Evolutionary conservation across 1,284 basidiomycete species (phyloP).

Genomic region (Trichosporon inkin): DNA sequence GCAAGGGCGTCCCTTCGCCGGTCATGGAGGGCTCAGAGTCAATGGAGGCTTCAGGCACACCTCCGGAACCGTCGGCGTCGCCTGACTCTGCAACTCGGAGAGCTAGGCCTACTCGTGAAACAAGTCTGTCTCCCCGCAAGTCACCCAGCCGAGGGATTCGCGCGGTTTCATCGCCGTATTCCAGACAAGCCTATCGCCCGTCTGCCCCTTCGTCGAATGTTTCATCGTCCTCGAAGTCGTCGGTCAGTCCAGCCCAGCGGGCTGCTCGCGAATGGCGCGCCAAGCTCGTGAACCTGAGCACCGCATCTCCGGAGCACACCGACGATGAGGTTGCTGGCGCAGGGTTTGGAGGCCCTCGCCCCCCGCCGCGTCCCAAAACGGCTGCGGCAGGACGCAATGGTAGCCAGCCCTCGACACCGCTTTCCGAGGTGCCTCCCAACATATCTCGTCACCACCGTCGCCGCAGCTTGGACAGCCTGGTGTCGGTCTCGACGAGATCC

Average conservation of each 20-base stretch:
- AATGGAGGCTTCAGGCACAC: background rate
- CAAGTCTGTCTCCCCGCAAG: conserved; percentile 3
- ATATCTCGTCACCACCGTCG: conserved; percentile 1
- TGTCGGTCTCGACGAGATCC: background rate
- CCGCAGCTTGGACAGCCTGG: background rate
- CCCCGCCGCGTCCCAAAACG: conserved; percentile 4
- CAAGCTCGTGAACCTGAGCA: conserved; percentile 1
- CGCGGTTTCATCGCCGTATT: conserved; percentile 2
- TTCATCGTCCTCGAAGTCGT: conserved; percentile 1
- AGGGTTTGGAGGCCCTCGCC: conserved; percentile 4
- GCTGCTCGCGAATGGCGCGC: conserved; percentile 5
- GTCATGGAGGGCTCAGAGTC: background rate
- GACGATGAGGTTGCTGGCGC: background rate
- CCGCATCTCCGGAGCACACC: background rate
- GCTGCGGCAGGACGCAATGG: background rate
- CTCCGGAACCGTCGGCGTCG: background rate
- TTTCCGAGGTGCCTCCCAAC: background rate
- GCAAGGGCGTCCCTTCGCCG: background rate
- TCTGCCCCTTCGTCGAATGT: background rate
- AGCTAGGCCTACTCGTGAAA: background rate
- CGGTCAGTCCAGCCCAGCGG: background rate
- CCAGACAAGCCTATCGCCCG: background rate
- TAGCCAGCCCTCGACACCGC: conserved; percentile 1
- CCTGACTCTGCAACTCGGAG: background rate
- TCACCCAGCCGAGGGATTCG: background rate